Evolutionary conservation across 805 yeast species (phyloP).

Genomic region (Yarrowia yakushimensis): DNA sequence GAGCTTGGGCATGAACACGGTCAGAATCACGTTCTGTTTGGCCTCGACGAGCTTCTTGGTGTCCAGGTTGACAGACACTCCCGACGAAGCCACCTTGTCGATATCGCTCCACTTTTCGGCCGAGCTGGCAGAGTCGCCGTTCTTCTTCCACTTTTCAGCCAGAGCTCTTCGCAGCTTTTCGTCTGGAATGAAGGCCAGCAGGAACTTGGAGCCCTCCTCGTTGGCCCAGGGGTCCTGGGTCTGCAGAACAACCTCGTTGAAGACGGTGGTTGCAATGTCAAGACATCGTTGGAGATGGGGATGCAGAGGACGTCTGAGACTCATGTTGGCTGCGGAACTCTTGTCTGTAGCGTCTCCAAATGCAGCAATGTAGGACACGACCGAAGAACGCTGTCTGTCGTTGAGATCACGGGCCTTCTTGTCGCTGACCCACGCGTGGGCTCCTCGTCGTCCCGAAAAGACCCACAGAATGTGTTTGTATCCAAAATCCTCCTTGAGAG

Average conservation of each 20-base stretch:
- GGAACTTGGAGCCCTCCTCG: conserved; percentile 51
- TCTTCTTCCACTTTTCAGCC: conserved; percentile 54
- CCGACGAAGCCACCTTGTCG: conserved; percentile 45
- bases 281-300: conserved; percentile 77
- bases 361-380: conserved; percentile 81
- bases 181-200: conserved; percentile 63
- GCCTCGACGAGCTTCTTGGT: conserved; percentile 58
- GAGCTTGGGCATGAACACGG: conserved; percentile 81
- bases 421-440: conserved; percentile 97
- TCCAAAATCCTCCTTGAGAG: conserved; percentile 85
- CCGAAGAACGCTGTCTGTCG: conserved; percentile 70
- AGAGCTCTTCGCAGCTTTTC: conserved; percentile 46
- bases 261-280: conserved; percentile 59
- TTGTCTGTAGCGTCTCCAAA: conserved; percentile 47
- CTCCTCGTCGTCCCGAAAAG: conserved; percentile 97
- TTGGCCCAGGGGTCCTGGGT: conserved; percentile 87
- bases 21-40: conserved; percentile 75
- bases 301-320: conserved; percentile 74
- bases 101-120: conserved; percentile 73
- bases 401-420: conserved; percentile 68
- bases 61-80: conserved; percentile 39
- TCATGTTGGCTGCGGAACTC: conserved; percentile 44
- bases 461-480: conserved; percentile 87
- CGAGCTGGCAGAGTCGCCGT: conserved; percentile 51
- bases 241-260: conserved; percentile 60